A percentile compares a stretch with the other conserved stretches of the same genome.
These are phyloP conservation scores for Bombardia bombarda DNA, from an alignment of 495 filamentous ascomycete genomes.

Conservation along the genomic window DNA sequence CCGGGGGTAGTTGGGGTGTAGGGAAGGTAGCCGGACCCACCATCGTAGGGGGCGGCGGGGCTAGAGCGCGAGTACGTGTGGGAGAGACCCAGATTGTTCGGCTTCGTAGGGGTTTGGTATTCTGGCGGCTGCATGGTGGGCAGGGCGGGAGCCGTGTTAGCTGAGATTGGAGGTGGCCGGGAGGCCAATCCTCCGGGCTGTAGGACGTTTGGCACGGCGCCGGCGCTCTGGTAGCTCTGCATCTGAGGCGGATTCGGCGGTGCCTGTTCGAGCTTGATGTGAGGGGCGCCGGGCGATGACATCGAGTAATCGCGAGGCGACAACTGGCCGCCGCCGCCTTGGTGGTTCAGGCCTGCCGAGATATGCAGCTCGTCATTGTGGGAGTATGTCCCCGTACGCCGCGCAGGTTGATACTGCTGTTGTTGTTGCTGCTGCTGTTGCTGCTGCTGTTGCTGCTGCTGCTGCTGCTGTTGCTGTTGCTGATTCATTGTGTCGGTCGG, in stretches of 20 bases:
- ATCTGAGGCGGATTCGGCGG: slow-evolving; percentile 35
- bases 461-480: too few relatives aligned
- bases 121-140: slow-evolving; percentile 65
- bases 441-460: too few relatives aligned
- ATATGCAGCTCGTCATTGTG: slow-evolving; percentile 71
- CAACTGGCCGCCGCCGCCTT: slow-evolving; percentile 21
- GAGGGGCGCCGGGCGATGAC: slow-evolving; percentile 39
- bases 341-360: slow-evolving; percentile 46
- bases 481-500: slow-evolving; percentile 42
- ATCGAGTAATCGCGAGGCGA: slow-evolving; percentile 22
- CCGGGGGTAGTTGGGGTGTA: slow-evolving; percentile 60
- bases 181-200: slow-evolving; percentile 49
- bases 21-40: slow-evolving; percentile 50
- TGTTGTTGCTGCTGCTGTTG: too few relatives aligned
- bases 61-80: slow-evolving; percentile 77
- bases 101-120: slow-evolving; percentile 57
- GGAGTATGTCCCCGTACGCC: slow-evolving; percentile 35
- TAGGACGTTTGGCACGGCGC: slow-evolving; percentile 59
- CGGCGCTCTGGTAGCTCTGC: slow-evolving; percentile 45
- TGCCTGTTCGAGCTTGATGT: slow-evolving; percentile 24
- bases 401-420: slow-evolving; percentile 33
- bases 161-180: slow-evolving; percentile 57
- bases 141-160: slow-evolving; percentile 63
- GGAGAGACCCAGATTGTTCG: slow-evolving; percentile 51
- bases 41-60: slow-evolving; percentile 58